Base-by-base conservation (phyloP, 805 yeast species). In the Suhomyces prunicola region DNA sequence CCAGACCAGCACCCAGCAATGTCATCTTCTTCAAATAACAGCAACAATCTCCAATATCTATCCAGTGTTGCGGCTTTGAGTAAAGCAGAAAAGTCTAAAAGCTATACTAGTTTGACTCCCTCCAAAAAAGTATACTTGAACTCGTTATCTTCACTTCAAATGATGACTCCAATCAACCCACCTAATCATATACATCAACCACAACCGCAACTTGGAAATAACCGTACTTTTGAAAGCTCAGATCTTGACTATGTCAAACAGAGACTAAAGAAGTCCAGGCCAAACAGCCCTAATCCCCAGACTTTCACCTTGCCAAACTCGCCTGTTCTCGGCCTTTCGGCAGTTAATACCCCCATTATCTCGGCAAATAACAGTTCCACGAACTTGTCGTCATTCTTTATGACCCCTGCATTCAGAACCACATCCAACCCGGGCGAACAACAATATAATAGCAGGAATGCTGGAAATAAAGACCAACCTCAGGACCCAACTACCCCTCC, bases 121-220 rank as follows among this genome's bases (percentile, higher is more conserved):
- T 27, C 56, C 40, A 52, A 50, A 33, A 53, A 53, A 35, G 48
- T 44, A 39, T 45, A 46, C 4, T 58, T 74, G 44, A 72, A 63
- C 60, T 67, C 80, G 5, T 65, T 77, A 44, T 69, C 76, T 47
- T 78, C 87, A 3, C 65, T 85, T 50, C 88, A 84, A 62, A 74
- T 85, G 62, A 47, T 53, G 65, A 49, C 51, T 2, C 56, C 58
- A 3, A 40, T 64, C 27, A 58, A 52, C 19, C 59, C 57, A 6
- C 57, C 56, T 6, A 50, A 55, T 29, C 60, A 54, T 9, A 39
- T 26, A n/a, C 48, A 33, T 5, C 52, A 50, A 24, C 33, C 52
- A 15, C 60, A 53, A 24, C 62, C 62, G 2, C 31, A 42, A 42
- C 35, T 29, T 17, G 50, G 57, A 23, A 47, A 60, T 17, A 44